phyloP scores from a whole-genome alignment of 208 protist genomes.

The Leishmania martiniquensis region DNA sequence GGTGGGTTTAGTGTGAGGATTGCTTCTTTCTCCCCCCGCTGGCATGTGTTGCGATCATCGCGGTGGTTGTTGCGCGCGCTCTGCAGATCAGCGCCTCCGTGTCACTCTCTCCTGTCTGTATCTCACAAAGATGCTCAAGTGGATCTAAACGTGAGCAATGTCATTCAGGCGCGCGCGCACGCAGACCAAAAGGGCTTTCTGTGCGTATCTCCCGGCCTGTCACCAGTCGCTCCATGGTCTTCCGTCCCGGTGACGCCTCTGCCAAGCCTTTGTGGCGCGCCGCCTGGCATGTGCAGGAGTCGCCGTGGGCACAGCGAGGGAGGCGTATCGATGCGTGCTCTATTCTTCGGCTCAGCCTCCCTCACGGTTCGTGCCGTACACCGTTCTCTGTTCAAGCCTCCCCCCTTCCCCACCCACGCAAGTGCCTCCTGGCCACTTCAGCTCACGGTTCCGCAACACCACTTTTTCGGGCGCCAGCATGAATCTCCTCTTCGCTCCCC shows the following conservation, averaged over 20 bases:
- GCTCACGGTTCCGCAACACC: not conserved
- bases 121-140: not conserved
- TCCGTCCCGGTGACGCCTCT: not conserved
- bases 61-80: not conserved
- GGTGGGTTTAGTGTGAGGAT: no score
- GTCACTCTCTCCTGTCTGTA: not conserved
- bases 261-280: not conserved
- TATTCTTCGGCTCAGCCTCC: not conserved
- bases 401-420: no score
- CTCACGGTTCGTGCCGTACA: not conserved
- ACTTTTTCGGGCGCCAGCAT: not conserved
- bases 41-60: not conserved
- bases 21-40: no score
- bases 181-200: not conserved
- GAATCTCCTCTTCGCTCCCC: not conserved
- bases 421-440: not conserved
- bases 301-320: not conserved
- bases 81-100: not conserved
- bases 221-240: not conserved
- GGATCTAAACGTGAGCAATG: conserved; percentile 2
- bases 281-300: not conserved
- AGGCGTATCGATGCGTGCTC: not conserved
- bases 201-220: not conserved
- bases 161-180: not conserved
- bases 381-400: not conserved